Evolutionary conservation across 139 green algal species (phyloP).

Genomic region (Picochlorum sp.): DNA sequence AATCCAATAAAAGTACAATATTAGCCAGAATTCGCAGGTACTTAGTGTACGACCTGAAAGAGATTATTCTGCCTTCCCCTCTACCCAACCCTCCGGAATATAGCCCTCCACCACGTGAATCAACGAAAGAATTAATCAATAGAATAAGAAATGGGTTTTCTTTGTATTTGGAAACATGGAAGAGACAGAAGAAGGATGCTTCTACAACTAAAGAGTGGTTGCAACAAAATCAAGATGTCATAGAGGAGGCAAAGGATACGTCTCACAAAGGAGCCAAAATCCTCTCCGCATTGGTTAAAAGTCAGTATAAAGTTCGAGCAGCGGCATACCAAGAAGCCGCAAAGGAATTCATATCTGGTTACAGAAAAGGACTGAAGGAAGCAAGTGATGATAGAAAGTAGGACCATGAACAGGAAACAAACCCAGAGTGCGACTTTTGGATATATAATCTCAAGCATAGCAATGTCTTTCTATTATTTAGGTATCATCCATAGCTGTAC

Average conservation of each 20-base stretch:
- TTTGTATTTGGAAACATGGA: constrained; percentile 22
- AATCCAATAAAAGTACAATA: too few relatives aligned
- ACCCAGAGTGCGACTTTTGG: too few relatives aligned
- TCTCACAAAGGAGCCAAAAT: constrained; percentile 11
- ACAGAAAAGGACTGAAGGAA: constrained; percentile 26
- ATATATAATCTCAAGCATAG: too few relatives aligned
- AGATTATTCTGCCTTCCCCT: constrained; percentile 27
- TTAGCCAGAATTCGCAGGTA: constrained; percentile 7
- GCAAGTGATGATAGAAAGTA: too few relatives aligned
- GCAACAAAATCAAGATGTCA: not conserved
- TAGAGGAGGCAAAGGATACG: constrained; percentile 1
- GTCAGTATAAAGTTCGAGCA: constrained; percentile 29
- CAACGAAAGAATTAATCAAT: not conserved
- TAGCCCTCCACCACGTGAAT: not conserved
- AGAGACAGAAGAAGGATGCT: not conserved
- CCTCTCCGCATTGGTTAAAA: constrained; percentile 22
- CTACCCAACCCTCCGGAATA: constrained; percentile 29
- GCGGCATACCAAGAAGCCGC: constrained; percentile 32
- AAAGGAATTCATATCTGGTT: constrained; percentile 38
- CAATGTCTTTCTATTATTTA: too few relatives aligned
- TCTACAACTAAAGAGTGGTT: not conserved
- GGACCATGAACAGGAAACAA: too few relatives aligned
- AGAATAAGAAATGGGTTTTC: not conserved
- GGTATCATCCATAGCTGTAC: too few relatives aligned
- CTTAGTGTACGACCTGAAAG: constrained; percentile 17